A percentile compares a stretch with the other conserved stretches of the same genome.
Conservation (phyloP, 2,329 filamentous ascomycete genomes). For the Stachybotrys chartarum region DNA sequence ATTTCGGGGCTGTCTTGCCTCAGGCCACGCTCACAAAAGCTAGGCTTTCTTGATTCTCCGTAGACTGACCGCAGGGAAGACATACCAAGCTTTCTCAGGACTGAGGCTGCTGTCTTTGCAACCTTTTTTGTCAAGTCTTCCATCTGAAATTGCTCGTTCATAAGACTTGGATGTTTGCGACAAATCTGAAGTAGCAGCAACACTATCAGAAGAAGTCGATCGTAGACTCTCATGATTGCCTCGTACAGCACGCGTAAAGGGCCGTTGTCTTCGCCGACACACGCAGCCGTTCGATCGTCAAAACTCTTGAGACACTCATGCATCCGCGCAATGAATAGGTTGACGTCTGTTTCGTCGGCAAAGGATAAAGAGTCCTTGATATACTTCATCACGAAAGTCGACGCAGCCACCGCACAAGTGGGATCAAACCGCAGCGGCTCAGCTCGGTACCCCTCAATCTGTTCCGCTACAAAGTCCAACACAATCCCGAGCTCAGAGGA, state of each 20-base stretch:
- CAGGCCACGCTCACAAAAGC: slow-evolving; percentile 44
- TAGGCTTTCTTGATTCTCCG: slow-evolving; percentile 35
- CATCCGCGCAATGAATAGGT: slow-evolving; percentile 35
- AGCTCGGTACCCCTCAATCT: slow-evolving; percentile 18
- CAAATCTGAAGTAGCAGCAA: slow-evolving; percentile 35
- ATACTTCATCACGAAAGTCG: slow-evolving; percentile 42
- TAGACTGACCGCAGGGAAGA: slow-evolving; percentile 38
- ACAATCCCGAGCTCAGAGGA: slow-evolving; percentile 57
- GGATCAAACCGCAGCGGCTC: not conserved
- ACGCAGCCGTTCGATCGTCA: slow-evolving; percentile 18
- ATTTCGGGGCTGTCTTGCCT: slow-evolving; percentile 34
- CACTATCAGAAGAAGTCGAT: slow-evolving; percentile 23
- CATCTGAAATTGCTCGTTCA: slow-evolving; percentile 31
- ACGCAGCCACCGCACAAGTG: slow-evolving; percentile 18
- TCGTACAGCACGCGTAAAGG: not conserved
- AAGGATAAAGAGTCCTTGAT: slow-evolving; percentile 36
- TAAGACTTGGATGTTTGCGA: slow-evolving; percentile 21
- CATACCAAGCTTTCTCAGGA: slow-evolving; percentile 36
- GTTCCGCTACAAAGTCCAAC: slow-evolving; percentile 51
- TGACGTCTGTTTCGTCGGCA: slow-evolving; percentile 21
- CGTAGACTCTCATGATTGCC: slow-evolving; percentile 16
- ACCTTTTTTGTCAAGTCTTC: slow-evolving; percentile 42
- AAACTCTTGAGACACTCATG: slow-evolving; percentile 36
- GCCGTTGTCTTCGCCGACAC: slow-evolving; percentile 1
- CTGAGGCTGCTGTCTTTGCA: slow-evolving; percentile 26